Evolutionary conservation across 2,329 filamentous ascomycete genomes (phyloP), one percentile per base, ranked within the genome.

Genomic region (Trichoderma aggressivum): DNA sequence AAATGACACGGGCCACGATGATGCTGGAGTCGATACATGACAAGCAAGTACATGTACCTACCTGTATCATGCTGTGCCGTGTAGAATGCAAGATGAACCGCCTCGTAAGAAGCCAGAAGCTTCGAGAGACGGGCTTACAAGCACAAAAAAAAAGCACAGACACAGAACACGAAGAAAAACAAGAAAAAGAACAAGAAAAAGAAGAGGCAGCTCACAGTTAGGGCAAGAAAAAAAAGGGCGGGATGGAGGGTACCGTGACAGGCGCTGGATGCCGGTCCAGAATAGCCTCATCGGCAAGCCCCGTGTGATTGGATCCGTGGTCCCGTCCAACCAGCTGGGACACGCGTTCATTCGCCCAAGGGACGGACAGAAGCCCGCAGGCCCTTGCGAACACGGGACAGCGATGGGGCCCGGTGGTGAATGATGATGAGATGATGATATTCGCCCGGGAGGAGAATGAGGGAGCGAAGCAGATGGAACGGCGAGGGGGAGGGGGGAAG

Each of bases 311-410:
- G 64, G 64, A n/a, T 28, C 53, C 64, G 12, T 50, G 16, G 36
- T n/a, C 53, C 50, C 64, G n/a, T 59, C 64, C 64, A 67, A 58
- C 50, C 53, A 32, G 50, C 64, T 16, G 64, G 64, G 34, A 67
- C 64, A 67, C 64, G 53, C 64, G 64, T 58, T 67, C 64, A 67
- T 67, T 67, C 64, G 64, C 64, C 34, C 64, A 65, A 39, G 36
- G 64, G 26, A 11, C 4, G 36, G 36, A 39, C 36, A 59, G 34
- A 59, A 26, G 64, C 34, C 64, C 64, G 64, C 64, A 67, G 64
- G 53, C 26, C 32, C 34, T 36, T 39, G 26, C 18, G 64, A 47
- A 67, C 64, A 67, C 64, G 64, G 64, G 64, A 67, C 64, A 43
- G 62, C 16, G 43, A 56, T 56, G 47, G 34, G 24, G 62, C 30